A percentile compares a stretch with the other conserved stretches of the same genome.
Evolutionary conservation across 2,329 filamentous ascomycete species (phyloP).

Genomic region (Gliomastix tumulicola): DNA sequence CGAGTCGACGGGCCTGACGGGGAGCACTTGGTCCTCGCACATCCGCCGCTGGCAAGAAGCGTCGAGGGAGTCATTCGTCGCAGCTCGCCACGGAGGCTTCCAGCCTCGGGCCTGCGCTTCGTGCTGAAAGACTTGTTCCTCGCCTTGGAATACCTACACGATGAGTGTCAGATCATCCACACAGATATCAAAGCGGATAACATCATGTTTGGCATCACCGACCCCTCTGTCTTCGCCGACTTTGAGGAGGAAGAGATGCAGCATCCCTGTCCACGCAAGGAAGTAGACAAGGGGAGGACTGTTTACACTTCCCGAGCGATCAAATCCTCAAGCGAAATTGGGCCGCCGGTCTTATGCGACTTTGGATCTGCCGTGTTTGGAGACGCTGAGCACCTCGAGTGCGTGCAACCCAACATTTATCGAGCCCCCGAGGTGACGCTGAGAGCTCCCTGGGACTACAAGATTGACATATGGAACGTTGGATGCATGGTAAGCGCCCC

Average conservation of each 20-base stretch:
- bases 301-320: slow-evolving; percentile 37
- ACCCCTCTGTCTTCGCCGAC: slow-evolving; percentile 26
- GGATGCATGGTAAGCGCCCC: slow-evolving; percentile 36
- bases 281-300: slow-evolving; percentile 24
- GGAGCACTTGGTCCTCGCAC: slow-evolving; percentile 25
- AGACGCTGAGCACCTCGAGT: slow-evolving; percentile 20
- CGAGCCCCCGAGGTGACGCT: slow-evolving; percentile 39
- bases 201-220: slow-evolving; percentile 32
- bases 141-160: slow-evolving; percentile 37
- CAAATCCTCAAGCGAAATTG: too few relatives aligned
- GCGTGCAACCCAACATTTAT: slow-evolving; percentile 32
- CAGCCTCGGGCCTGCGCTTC: slow-evolving; percentile 21
- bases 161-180: slow-evolving; percentile 35
- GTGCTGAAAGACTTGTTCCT: slow-evolving; percentile 30
- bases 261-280: slow-evolving; percentile 32
- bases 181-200: slow-evolving; percentile 41
- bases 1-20: slow-evolving; percentile 24
- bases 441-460: slow-evolving; percentile 32
- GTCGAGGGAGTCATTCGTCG: slow-evolving; percentile 26
- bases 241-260: slow-evolving; percentile 31
- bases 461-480: slow-evolving; percentile 44
- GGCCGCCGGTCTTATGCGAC: slow-evolving; percentile 36
- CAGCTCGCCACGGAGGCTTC: slow-evolving; percentile 28
- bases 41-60: slow-evolving; percentile 35
- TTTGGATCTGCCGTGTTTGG: slow-evolving; percentile 37